These are phyloP conservation scores for Globisporangium paddicum DNA, from an alignment of 352 stramenopile genomes.

Conservation along the genomic window DNA sequence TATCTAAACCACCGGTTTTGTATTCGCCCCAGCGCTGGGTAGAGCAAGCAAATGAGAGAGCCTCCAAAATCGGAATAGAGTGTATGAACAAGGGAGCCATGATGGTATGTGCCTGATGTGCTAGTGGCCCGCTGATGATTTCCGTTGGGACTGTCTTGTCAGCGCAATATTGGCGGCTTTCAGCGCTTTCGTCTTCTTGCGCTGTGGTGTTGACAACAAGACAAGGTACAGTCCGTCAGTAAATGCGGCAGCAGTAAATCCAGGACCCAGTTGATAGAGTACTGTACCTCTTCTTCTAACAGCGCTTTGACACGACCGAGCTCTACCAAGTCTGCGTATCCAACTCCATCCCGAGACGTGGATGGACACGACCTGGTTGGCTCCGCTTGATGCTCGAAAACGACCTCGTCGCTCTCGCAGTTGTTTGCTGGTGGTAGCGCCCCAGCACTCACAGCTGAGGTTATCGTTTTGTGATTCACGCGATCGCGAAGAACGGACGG, in stretches of 20 bases:
- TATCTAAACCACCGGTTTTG: background rate
- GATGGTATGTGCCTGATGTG: background rate
- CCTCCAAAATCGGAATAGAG: constrained; percentile 6
- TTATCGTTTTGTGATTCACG: constrained; percentile 27
- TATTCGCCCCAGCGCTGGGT: background rate
- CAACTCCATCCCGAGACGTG: background rate
- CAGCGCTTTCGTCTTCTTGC: constrained; percentile 40
- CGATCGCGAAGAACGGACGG: constrained; percentile 45
- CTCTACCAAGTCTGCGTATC: background rate
- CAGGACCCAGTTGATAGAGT: background rate
- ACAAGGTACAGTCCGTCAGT: background rate
- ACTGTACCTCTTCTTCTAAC: constrained; percentile 30
- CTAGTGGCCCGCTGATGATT: constrained; percentile 3
- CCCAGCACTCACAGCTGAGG: background rate
- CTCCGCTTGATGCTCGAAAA: constrained; percentile 2
- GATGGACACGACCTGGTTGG: background rate
- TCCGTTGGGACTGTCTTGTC: constrained; percentile 27
- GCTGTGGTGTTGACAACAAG: constrained; percentile 14
- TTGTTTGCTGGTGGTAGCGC: background rate
- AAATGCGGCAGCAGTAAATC: too few relatives aligned
- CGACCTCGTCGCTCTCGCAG: constrained; percentile 9
- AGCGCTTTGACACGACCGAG: constrained; percentile 6
- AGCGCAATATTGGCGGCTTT: constrained; percentile 36
- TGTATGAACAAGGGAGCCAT: background rate
- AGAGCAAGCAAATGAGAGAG: background rate